Evolutionary conservation across 352 stramenopile species (phyloP).

Genomic region (Phytophthora hibernalis): DNA sequence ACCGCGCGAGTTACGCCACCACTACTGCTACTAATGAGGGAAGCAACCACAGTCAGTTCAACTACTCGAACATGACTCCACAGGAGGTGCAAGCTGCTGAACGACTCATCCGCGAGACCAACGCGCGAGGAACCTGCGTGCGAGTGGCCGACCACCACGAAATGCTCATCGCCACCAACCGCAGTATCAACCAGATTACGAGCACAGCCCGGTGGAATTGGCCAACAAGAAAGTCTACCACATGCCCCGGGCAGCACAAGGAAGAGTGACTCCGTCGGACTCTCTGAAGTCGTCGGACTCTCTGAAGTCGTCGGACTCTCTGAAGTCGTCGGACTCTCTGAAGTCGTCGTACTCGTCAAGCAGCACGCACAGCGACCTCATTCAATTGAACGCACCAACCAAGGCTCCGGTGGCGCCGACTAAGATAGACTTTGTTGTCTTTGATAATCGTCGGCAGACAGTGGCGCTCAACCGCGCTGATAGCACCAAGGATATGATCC

Average conservation of each 20-base stretch:
- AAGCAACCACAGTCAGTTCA: conserved; percentile 43
- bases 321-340: conserved; percentile 24
- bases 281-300: conserved; percentile 29
- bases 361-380: conserved; percentile 30
- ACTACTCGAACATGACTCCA: conserved; percentile 35
- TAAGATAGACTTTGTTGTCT: conserved; percentile 56
- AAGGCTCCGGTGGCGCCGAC: conserved; percentile 4
- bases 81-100: conserved; percentile 29
- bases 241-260: conserved; percentile 14
- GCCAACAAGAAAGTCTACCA: conserved; percentile 27
- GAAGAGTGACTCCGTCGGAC: conserved; percentile 12
- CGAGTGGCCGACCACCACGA: conserved; percentile 16
- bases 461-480: conserved; percentile 20
- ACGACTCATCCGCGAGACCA: conserved; percentile 17
- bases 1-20: conserved; percentile 35
- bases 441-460: conserved; percentile 36
- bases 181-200: conserved; percentile 22
- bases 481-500: conserved; percentile 66
- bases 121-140: conserved; percentile 6
- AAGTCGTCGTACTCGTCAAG: conserved; percentile 33
- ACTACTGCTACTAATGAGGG: conserved; percentile 36
- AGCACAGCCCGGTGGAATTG: conserved; percentile 13
- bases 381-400: conserved; percentile 18
- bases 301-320: conserved; percentile 23
- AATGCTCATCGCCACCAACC: conserved; percentile 12